These are phyloP conservation scores for Saccharomycopsis selenospora DNA, from an alignment of 805 yeast species.

Conservation along the genomic window DNA sequence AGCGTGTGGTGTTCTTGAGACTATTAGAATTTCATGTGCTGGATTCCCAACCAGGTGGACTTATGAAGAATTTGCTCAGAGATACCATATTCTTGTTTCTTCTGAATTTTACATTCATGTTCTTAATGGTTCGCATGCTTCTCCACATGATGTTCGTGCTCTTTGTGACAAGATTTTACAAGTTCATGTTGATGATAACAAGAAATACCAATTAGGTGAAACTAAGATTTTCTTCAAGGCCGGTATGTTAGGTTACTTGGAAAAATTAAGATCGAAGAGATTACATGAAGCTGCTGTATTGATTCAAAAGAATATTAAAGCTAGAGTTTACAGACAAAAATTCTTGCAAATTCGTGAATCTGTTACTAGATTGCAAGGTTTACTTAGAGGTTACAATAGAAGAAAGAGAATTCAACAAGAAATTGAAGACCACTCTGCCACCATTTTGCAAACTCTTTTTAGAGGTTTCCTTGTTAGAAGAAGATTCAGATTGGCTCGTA, in stretches of 20 bases:
- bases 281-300: constrained; percentile 69
- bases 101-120: constrained; percentile 63
- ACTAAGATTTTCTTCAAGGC: constrained; percentile 94
- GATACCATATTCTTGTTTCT: constrained; percentile 77
- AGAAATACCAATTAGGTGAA: constrained; percentile 83
- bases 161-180: constrained; percentile 63
- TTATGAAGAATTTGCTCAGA: constrained; percentile 82
- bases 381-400: constrained; percentile 53
- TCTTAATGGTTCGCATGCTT: constrained; percentile 40
- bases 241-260: constrained; percentile 90
- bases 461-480: constrained; percentile 49
- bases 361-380: constrained; percentile 49
- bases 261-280: constrained; percentile 75
- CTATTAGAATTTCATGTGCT: constrained; percentile 93
- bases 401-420: constrained; percentile 51
- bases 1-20: constrained; percentile 98
- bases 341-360: constrained; percentile 50
- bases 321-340: constrained; percentile 51
- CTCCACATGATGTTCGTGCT: constrained; percentile 50
- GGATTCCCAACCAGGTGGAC: constrained; percentile 98
- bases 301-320: constrained; percentile 78
- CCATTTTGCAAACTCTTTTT: constrained; percentile 57
- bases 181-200: constrained; percentile 53
- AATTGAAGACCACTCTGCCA: constrained; percentile 55
- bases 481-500: constrained; percentile 26